A percentile compares a stretch with the other conserved stretches of the same genome.
Evolutionary conservation across 352 stramenopile genomes (phyloP).

Genomic region (Plasmopara halstedii): DNA sequence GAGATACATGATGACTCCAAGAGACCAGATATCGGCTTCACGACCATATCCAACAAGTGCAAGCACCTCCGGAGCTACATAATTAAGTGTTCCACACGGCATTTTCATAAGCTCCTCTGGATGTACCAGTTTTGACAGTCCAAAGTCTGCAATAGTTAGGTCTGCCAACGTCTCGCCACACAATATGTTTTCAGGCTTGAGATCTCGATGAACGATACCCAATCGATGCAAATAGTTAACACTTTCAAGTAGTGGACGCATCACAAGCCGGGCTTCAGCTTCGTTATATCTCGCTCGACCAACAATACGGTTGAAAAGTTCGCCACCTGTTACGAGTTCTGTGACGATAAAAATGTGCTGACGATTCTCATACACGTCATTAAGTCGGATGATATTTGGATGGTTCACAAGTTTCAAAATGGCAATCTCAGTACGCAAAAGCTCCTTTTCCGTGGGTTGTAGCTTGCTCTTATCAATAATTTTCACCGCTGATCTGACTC

Average conservation of each 20-base stretch:
- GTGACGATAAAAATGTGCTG: conserved; percentile 97
- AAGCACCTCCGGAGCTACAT: conserved; percentile 91
- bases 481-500: conserved; percentile 84
- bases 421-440: conserved; percentile 90
- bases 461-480: conserved; percentile 91
- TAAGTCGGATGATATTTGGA: conserved; percentile 78
- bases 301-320: conserved; percentile 97
- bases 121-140: conserved; percentile 88
- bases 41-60: conserved; percentile 82
- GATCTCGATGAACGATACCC: conserved; percentile 86
- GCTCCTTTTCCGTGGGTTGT: conserved; percentile 77
- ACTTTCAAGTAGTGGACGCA: conserved; percentile 83
- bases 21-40: conserved; percentile 89
- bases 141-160: conserved; percentile 90
- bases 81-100: conserved; percentile 89
- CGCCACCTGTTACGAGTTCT: conserved; percentile 93
- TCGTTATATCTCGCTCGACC: conserved; percentile 82
- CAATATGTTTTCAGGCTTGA: conserved; percentile 87
- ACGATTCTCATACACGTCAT: conserved; percentile 90
- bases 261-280: conserved; percentile 79
- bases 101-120: conserved; percentile 92
- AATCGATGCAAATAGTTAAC: conserved; percentile 88
- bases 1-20: conserved; percentile 92
- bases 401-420: conserved; percentile 91
- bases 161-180: conserved; percentile 82